phyloP scores from a whole-genome alignment of 2,329 filamentous ascomycete species.

The Grosmannia huntii region DNA sequence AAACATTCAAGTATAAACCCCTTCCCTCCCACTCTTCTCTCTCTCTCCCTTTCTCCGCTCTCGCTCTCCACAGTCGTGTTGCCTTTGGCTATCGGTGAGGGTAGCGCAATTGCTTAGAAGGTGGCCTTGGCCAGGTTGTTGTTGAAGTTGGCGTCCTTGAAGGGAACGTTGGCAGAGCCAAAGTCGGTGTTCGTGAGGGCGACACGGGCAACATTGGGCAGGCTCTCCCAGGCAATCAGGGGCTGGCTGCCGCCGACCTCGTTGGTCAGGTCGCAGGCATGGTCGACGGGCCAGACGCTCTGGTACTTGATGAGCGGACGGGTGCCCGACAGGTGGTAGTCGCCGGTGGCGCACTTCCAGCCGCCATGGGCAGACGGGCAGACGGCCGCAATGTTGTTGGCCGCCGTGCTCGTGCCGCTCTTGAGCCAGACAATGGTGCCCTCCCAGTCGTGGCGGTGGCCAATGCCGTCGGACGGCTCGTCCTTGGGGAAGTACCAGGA shows the following conservation, averaged over 20 bases:
- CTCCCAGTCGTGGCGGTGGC: slow-evolving; percentile 30
- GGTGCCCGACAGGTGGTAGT: slow-evolving; percentile 11
- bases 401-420: slow-evolving; percentile 15
- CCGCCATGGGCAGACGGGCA: slow-evolving; percentile 22
- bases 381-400: slow-evolving; percentile 23
- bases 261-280: slow-evolving; percentile 12
- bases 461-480: slow-evolving; percentile 20
- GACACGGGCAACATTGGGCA: slow-evolving; percentile 20
- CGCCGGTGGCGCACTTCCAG: slow-evolving; percentile 17
- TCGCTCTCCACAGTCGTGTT: too few species aligned
- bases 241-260: slow-evolving; percentile 23
- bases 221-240: slow-evolving; percentile 29
- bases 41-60: too few species aligned
- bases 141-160: slow-evolving; percentile 18
- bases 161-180: slow-evolving; percentile 27
- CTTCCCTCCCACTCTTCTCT: too few species aligned
- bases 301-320: slow-evolving; percentile 21
- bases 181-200: slow-evolving; percentile 27
- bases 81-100: too few species aligned
- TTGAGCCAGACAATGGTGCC: slow-evolving; percentile 21
- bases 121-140: slow-evolving; percentile 10
- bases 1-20: too few species aligned
- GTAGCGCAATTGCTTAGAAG: background rate
- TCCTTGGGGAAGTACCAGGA: slow-evolving; percentile 35
- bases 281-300: slow-evolving; percentile 19